Evolutionary conservation across 2,329 filamentous ascomycete species (phyloP).

Genomic region (Cylindrodendrum hubeiense): DNA sequence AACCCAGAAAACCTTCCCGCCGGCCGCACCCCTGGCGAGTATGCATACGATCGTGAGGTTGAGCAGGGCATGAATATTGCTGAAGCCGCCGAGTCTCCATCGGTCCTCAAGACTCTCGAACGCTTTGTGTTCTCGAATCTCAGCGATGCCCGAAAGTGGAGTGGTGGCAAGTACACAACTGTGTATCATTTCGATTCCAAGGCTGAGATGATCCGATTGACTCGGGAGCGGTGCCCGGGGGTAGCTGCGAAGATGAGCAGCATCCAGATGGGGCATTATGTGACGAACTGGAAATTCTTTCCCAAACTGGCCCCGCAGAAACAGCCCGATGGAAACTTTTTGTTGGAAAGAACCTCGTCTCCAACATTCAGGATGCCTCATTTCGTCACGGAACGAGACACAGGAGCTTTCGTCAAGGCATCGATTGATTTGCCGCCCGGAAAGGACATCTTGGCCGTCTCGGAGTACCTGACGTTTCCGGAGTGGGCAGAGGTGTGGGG

Average conservation of each 20-base stretch:
- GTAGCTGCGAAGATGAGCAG: slow-evolving; percentile 28
- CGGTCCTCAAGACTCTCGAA: slow-evolving; percentile 30
- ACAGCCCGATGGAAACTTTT: slow-evolving; percentile 26
- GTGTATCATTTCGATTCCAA: slow-evolving; percentile 64
- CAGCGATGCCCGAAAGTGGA: slow-evolving; percentile 57
- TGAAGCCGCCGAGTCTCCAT: slow-evolving; percentile 24
- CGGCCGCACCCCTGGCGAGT: slow-evolving; percentile 24
- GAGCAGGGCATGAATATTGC: slow-evolving; percentile 35
- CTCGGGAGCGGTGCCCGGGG: slow-evolving; percentile 18
- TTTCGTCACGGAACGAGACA: slow-evolving; percentile 28
- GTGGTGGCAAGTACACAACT: slow-evolving; percentile 55
- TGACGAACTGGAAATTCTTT: slow-evolving; percentile 29
- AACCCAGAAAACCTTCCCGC: background rate
- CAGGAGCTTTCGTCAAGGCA: slow-evolving; percentile 33
- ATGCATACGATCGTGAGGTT: slow-evolving; percentile 31
- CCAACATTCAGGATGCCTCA: too few relatives aligned
- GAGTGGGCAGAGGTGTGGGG: slow-evolving; percentile 29
- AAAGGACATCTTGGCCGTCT: slow-evolving; percentile 23
- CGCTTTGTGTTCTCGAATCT: slow-evolving; percentile 61
- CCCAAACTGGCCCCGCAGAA: slow-evolving; percentile 20
- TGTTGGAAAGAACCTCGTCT: too few relatives aligned
- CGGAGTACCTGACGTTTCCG: slow-evolving; percentile 19
- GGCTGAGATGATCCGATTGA: slow-evolving; percentile 52
- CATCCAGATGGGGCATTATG: slow-evolving; percentile 28
- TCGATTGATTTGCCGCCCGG: slow-evolving; percentile 22